Conservation (phyloP, 768 basidiomycete genomes). For the Russula brevipes region DNA sequence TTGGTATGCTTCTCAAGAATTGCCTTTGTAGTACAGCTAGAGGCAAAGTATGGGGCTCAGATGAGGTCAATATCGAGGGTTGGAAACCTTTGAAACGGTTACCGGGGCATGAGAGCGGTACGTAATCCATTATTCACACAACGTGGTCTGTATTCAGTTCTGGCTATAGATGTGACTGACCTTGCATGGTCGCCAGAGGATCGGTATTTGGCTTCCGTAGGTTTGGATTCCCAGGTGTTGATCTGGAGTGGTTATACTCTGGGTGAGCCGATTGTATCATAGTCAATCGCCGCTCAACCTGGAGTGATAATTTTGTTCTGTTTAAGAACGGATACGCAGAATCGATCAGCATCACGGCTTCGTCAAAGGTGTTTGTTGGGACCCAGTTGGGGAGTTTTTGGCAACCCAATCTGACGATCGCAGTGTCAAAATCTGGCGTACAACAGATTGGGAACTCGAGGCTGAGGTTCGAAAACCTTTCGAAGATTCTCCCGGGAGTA, state of each 20-base stretch:
- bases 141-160: slow-evolving; percentile 6
- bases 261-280: slow-evolving; percentile 43
- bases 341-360: slow-evolving; percentile 91
- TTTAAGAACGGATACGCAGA: slow-evolving; percentile 70
- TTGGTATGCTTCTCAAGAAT: neutral
- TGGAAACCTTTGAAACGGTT: slow-evolving; percentile 94
- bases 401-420: slow-evolving; percentile 98
- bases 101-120: slow-evolving; percentile 93
- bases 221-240: slow-evolving; percentile 83
- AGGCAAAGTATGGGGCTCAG: slow-evolving; percentile 89
- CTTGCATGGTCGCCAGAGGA: slow-evolving; percentile 95
- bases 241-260: slow-evolving; percentile 94
- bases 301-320: neutral
- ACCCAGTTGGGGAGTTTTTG: slow-evolving; percentile 95
- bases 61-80: slow-evolving; percentile 93
- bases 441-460: slow-evolving; percentile 84
- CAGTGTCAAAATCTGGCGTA: slow-evolving; percentile 95
- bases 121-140: slow-evolving; percentile 27
- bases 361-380: slow-evolving; percentile 98
- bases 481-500: slow-evolving; percentile 88
- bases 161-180: slow-evolving; percentile 77
- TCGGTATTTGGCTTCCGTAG: slow-evolving; percentile 87
- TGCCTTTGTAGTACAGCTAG: slow-evolving; percentile 54
- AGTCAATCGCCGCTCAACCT: neutral
- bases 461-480: slow-evolving; percentile 87